Base-by-base conservation (phyloP, 768 basidiomycete species). In the Boletus rex-veris region DNA sequence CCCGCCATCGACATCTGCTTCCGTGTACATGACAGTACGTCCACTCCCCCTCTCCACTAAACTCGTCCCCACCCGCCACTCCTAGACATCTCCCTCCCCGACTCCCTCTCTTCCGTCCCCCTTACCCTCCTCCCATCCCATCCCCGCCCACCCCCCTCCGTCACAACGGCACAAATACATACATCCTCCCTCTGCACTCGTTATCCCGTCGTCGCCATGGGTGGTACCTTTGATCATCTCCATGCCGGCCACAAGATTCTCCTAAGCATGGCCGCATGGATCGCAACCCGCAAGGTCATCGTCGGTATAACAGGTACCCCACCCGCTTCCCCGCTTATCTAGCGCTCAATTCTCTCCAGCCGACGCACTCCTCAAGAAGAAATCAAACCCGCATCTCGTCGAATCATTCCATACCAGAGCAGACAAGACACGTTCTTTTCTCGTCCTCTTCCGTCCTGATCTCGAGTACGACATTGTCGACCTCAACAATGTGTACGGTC, bases 161-260 rank as follows among this genome's bases (percentile, higher is more conserved):
- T 45, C 4, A 3, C 24, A 6, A 4, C 24, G 2, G 1, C 31
- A 15, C 41, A 42, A 11, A 3, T 28, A 9, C 36, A 7, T 26
- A 36, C 45, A 28, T 53, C 49, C 38, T 33, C 41, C 3, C 45
- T n/a, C 18, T 47, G 57, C 1, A 58, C 73, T 6, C 46, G 58
- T 12, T 80, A 74, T 65, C 87, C 86, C 12, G 89, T 92, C 48
- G 82, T 87, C n/a, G 88, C 84, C 0, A 77, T 98, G 8, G 96
- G 97, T 7, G 97, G 97, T 0, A 98, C 97, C 0, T 98, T 98
- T 71, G 97, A 99, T 72, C 97, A 98, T 69, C 81, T 99, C 15
- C 97, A 99, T 66, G 84, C 93, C 4, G 97, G 96, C 0, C 97
- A 99, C 75, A 97, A 97, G 73, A 95, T 99, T 55, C 81, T 99